These are phyloP conservation scores for Camelina sativa DNA, from an alignment of 345 rosid species.

Conservation along the genomic window DNA sequence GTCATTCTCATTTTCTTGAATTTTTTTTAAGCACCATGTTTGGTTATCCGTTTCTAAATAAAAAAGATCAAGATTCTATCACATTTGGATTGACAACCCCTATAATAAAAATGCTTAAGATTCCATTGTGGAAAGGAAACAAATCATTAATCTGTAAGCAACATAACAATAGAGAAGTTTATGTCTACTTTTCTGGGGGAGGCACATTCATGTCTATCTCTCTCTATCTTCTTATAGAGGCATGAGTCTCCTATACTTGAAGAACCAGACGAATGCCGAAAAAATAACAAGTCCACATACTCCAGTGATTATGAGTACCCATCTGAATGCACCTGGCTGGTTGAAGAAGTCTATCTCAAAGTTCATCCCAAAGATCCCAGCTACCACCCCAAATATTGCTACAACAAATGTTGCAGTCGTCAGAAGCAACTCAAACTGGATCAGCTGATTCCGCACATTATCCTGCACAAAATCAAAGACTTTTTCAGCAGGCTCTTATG, in stretches of 20 bases:
- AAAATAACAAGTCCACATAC: constrained; percentile 64
- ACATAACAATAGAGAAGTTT: constrained; percentile 18
- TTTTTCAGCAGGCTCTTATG: background rate
- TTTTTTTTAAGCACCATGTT: background rate
- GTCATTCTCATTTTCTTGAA: background rate
- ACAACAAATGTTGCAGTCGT: constrained; percentile 95
- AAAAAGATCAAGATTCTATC: constrained; percentile 8
- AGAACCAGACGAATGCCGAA: constrained; percentile 83
- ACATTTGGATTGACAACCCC: background rate
- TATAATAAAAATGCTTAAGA: background rate
- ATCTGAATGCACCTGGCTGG: constrained; percentile 69
- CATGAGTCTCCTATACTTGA: constrained; percentile 92
- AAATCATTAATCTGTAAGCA: constrained; percentile 16
- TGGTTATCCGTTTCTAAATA: constrained; percentile 6
- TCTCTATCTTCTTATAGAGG: constrained; percentile 55
- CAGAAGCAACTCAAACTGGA: constrained; percentile 90
- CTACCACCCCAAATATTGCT: constrained; percentile 96
- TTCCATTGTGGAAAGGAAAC: constrained; percentile 19
- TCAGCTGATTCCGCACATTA: constrained; percentile 94
- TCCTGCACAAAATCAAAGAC: constrained; percentile 54
- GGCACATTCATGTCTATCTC: constrained; percentile 22
- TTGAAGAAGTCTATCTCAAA: constrained; percentile 72
- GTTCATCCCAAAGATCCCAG: constrained; percentile 97
- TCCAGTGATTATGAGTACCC: constrained; percentile 89
- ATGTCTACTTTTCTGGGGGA: constrained; percentile 1